Conservation (phyloP, 176 grass and related monocot species). For the Carex scoparia region DNA sequence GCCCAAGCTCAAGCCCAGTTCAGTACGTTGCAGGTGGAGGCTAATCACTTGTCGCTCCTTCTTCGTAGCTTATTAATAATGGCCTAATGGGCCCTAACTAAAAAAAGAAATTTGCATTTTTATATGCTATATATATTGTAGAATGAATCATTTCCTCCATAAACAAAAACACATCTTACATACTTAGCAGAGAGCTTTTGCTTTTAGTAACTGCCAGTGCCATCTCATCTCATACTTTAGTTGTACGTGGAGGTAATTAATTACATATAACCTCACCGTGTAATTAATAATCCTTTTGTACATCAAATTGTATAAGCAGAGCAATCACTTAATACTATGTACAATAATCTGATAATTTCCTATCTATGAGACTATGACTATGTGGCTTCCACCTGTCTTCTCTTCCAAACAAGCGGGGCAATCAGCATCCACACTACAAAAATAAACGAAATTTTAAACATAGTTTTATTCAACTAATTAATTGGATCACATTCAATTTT, state of each 20-base stretch:
- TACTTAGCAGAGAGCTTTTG: neutral
- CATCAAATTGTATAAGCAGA: neutral
- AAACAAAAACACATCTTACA: neutral
- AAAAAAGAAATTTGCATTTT: neutral
- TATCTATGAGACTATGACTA: neutral
- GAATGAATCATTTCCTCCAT: neutral
- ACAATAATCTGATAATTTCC: neutral
- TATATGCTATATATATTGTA: neutral
- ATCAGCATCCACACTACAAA: constrained; percentile 63
- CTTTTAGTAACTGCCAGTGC: neutral
- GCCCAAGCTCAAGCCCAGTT: no score
- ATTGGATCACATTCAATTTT: no score
- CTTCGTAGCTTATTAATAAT: no score
- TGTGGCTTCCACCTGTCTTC: constrained; percentile 34
- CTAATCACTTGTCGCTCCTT: no score
- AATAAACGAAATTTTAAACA: neutral
- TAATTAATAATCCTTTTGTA: neutral
- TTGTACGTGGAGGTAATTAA: neutral
- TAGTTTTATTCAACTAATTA: no score
- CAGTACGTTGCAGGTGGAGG: no score
- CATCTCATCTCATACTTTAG: neutral
- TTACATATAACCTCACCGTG: neutral
- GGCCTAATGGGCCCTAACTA: no score
- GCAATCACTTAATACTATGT: neutral
- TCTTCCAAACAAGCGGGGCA: constrained; percentile 58